Evolutionary conservation across 2,329 filamentous ascomycete genomes (phyloP), one percentile per base, ranked within the genome.

Genomic region (Lojkania enalia): DNA sequence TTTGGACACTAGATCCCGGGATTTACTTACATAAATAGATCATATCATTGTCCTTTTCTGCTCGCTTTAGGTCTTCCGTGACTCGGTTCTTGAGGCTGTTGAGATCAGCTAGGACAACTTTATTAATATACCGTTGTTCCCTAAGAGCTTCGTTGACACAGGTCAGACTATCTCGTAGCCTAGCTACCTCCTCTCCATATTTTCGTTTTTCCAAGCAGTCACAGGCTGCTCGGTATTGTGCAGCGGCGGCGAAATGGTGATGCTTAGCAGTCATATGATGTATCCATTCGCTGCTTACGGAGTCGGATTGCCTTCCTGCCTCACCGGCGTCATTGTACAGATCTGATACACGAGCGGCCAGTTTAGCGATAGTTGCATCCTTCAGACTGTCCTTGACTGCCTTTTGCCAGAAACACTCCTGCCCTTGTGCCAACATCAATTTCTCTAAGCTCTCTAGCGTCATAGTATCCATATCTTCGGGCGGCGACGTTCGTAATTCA

Each of bases 361-460:
- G 77, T 66, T 95, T 94, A 2, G 94, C 88, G 50, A 99, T 95
- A 0, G 87, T 89, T 1, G 84, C 87, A 66, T 99, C 94, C 68
- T 95, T 96, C 72, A 96, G 84, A 18, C 86, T 85, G 65, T 96
- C 92, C 75, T 95, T 91, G 46, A 95, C 91, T 1, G 94, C 92
- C 67, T 96, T 97, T 58, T 94, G 87, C 94, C 94, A 99, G 71
- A 94, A 97, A 66, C 91, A 97, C 72, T 99, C 94, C 65, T 99
- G 94, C 20, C 87, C 91, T 67, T 99, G 90, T 1, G 91, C 92
- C 7, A 99, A 79, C 67, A 95, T 83, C 20, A 99, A 78, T 66
- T 92, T 83, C 57, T 88, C 82, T 35, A 97, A 73, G 40, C 88
- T 89, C 59, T 92, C 87, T 36, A 99, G 77, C 0, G 91, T 96